Evolutionary conservation across 2,329 filamentous ascomycete genomes (phyloP), one percentile per base, ranked within the genome.

Genomic region (Diaporthe eres): DNA sequence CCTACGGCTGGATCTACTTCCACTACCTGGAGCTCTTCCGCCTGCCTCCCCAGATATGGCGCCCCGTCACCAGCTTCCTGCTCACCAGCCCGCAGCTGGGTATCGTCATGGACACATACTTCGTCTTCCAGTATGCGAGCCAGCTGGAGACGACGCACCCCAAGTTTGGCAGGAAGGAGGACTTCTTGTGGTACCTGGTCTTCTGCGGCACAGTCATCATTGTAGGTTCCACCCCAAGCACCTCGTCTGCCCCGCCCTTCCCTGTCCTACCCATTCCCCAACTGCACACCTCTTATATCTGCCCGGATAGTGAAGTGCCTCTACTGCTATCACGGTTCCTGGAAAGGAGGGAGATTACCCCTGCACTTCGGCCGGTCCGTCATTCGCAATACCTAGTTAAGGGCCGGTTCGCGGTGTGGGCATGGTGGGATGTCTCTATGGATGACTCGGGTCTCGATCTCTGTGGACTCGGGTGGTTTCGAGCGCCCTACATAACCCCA

Each of bases 281-380:
- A 37, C 31, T 77, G 74, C 80, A 83, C 86, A 83, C 86, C 89
- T 90, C 89, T 87, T 87, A 88, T 92, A 94, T 94, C 93, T 95
- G 93, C 93, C 93, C 93, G 93, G 90, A 91, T 93, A 94, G 93
- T 88, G 88, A 82, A 82, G 78, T 81, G 73, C 80, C 85, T 86
- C 89, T 86, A 90, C 93, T 91, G 88, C 92, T 94, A 92, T 93
- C 89, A 88, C 93, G 93, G 93, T 95, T 95, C 93, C 93, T 95
- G 92, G 87, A 94, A 92, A 86, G 88, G 93, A 95, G 93, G 93
- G 89, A 95, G 92, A 95, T 91, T 87, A 90, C 92, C 93, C 92
- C 90, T 91, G 88, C 90, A 89, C 88, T 88, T 88, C 83, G 83
- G 80, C 84, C 86, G 86, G 85, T 87, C 89, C 88, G 86, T 91